Evolutionary conservation across 1,284 basidiomycete species (phyloP).

Genomic region (Mixia osmundae): DNA sequence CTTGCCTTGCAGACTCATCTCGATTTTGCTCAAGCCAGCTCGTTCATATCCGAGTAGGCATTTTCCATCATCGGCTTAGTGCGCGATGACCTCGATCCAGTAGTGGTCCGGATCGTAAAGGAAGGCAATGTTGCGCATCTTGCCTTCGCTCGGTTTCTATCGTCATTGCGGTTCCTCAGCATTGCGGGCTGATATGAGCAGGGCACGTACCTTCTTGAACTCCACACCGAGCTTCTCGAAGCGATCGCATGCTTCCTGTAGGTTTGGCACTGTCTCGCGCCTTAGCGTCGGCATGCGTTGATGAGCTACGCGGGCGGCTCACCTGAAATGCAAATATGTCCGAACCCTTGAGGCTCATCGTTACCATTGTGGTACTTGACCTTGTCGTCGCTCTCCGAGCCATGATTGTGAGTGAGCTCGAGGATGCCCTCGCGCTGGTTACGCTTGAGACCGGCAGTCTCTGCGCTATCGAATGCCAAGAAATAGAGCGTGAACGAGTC

Average conservation of each 20-base stretch:
- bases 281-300: too few species aligned
- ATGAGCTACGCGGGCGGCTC: too few species aligned
- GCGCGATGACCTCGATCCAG: too few species aligned
- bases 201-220: slow-evolving; percentile 47
- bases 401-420: slow-evolving; percentile 73
- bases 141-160: too few species aligned
- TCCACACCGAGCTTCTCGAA: slow-evolving; percentile 59
- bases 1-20: too few species aligned
- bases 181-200: neutral
- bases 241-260: slow-evolving; percentile 57
- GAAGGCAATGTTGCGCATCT: too few species aligned
- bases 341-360: slow-evolving; percentile 35
- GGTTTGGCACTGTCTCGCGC: too few species aligned
- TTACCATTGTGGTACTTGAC: slow-evolving; percentile 68
- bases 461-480: slow-evolving; percentile 9
- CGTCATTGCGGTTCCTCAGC: too few species aligned
- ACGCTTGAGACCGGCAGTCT: slow-evolving; percentile 13
- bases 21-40: too few species aligned
- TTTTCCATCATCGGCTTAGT: too few species aligned
- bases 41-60: too few species aligned
- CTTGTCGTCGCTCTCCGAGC: slow-evolving; percentile 50
- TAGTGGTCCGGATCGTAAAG: too few species aligned
- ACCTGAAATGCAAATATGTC: slow-evolving; percentile 50
- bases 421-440: slow-evolving; percentile 36
- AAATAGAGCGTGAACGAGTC: slow-evolving; percentile 9